phyloP scores from a whole-genome alignment of 2,329 filamentous ascomycete species.

The Fusarium sp. region DNA sequence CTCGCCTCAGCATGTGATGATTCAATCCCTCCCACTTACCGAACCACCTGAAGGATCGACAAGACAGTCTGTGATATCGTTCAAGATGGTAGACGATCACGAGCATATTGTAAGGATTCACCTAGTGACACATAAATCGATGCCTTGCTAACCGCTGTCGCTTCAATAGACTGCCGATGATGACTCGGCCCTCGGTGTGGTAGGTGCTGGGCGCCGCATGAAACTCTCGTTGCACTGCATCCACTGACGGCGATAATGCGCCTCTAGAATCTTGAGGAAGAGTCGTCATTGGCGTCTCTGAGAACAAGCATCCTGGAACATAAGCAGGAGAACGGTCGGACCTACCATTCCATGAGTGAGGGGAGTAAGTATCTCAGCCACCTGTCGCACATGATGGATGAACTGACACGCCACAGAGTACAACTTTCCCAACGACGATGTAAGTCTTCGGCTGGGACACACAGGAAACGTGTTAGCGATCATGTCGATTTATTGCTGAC shows the following conservation, averaged over 20 bases:
- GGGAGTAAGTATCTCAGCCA: constrained; percentile 36
- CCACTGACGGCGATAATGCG: background rate
- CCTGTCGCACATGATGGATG: background rate
- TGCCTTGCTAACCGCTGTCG: background rate
- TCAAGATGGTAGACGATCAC: background rate
- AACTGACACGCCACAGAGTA: constrained; percentile 34
- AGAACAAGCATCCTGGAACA: constrained; percentile 25
- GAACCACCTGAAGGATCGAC: background rate
- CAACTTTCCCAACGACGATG: constrained; percentile 38
- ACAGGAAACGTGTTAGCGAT: background rate
- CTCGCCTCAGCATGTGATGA: background rate
- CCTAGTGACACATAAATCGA: background rate
- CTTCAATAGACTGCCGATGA: background rate
- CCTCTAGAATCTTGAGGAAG: constrained; percentile 11
- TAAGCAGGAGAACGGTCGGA: constrained; percentile 44
- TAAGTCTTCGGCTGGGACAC: constrained; percentile 1
- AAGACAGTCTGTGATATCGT: background rate
- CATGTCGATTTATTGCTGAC: background rate
- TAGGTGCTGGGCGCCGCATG: background rate
- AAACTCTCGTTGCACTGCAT: constrained; percentile 1
- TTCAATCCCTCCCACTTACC: background rate
- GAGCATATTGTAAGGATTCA: background rate
- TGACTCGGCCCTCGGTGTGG: constrained; percentile 3
- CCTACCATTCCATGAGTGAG: constrained; percentile 43
- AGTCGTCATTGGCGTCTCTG: constrained; percentile 23